Percentiles rank a stretch among this genome's conserved stretches.
Conservation (phyloP, 768 basidiomycete species). For the Omphalotus guepiniiformis region DNA sequence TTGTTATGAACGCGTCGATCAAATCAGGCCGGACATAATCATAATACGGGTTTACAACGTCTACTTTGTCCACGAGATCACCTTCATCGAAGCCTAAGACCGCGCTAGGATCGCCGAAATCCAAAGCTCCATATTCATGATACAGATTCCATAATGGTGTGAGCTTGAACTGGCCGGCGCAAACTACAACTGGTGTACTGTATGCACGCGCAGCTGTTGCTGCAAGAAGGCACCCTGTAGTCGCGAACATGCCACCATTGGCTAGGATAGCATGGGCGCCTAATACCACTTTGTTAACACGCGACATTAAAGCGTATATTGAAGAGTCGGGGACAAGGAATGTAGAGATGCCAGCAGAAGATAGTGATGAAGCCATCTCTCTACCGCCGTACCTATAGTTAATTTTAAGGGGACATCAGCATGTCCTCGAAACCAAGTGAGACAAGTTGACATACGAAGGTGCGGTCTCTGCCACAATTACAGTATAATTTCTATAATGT, state of each 20-base stretch:
- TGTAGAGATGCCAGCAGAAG: constrained; percentile 83
- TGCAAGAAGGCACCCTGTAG: constrained; percentile 79
- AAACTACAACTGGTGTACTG: constrained; percentile 89
- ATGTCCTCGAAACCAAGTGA: constrained; percentile 4
- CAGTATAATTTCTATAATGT: constrained; percentile 88
- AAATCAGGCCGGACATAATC: constrained; percentile 94
- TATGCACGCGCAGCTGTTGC: constrained; percentile 87
- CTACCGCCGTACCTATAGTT: constrained; percentile 80
- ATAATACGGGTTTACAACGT: constrained; percentile 94
- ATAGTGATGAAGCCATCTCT: constrained; percentile 78
- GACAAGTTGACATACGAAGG: constrained; percentile 65
- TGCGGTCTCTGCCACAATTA: constrained; percentile 93
- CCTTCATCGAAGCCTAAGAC: constrained; percentile 76
- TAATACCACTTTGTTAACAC: constrained; percentile 94
- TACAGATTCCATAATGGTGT: constrained; percentile 89
- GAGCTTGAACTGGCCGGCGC: constrained; percentile 94
- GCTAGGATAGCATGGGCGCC: constrained; percentile 95
- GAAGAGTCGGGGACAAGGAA: constrained; percentile 96
- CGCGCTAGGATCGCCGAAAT: constrained; percentile 64
- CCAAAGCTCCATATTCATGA: constrained; percentile 80
- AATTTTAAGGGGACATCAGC: constrained; percentile 4
- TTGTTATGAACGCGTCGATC: constrained; percentile 92
- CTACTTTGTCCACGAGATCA: constrained; percentile 77
- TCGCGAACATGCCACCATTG: constrained; percentile 93
- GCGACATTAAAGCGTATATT: constrained; percentile 92